phyloP scores from a whole-genome alignment of 2,329 filamentous ascomycete species.

The Cadophora sp. region DNA sequence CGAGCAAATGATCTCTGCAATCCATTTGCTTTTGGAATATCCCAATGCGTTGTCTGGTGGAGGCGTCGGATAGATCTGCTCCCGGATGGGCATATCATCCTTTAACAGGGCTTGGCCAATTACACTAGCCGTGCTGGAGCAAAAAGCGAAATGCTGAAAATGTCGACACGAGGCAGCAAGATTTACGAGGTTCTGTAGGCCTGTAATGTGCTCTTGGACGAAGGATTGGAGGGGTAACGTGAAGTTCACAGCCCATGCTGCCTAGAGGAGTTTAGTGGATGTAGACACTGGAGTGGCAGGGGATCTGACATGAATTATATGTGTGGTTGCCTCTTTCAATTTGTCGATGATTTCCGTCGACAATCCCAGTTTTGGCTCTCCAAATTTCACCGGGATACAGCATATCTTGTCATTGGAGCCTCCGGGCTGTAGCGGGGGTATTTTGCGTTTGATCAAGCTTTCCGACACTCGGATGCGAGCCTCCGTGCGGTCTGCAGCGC shows the following conservation, averaged over 20 bases:
- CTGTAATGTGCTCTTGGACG: slow-evolving; percentile 55
- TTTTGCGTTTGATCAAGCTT: slow-evolving; percentile 47
- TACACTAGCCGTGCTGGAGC: slow-evolving; percentile 57
- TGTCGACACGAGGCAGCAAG: slow-evolving; percentile 46
- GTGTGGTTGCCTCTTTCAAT: slow-evolving; percentile 52
- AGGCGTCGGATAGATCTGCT: slow-evolving; percentile 50
- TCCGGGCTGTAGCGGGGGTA: slow-evolving; percentile 39
- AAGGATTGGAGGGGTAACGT: slow-evolving; percentile 62
- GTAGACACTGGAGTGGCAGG: neutral
- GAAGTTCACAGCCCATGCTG: slow-evolving; percentile 71
- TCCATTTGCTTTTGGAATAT: slow-evolving; percentile 64
- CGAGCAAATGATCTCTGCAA: slow-evolving; percentile 60
- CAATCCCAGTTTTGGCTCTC: slow-evolving; percentile 56
- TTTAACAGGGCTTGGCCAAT: slow-evolving; percentile 32
- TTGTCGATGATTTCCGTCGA: slow-evolving; percentile 47
- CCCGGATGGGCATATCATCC: slow-evolving; percentile 45
- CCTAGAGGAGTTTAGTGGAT: slow-evolving; percentile 23
- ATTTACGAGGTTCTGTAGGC: slow-evolving; percentile 55
- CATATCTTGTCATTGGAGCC: slow-evolving; percentile 41
- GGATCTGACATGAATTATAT: slow-evolving; percentile 60
- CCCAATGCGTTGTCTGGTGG: slow-evolving; percentile 55
- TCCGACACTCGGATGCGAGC: slow-evolving; percentile 53
- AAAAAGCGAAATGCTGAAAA: slow-evolving; percentile 52
- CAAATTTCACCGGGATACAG: slow-evolving; percentile 56
- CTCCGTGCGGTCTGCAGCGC: slow-evolving; percentile 51